Conservation (phyloP, 352 stramenopile genomes). For the Blastocystis sp. region DNA sequence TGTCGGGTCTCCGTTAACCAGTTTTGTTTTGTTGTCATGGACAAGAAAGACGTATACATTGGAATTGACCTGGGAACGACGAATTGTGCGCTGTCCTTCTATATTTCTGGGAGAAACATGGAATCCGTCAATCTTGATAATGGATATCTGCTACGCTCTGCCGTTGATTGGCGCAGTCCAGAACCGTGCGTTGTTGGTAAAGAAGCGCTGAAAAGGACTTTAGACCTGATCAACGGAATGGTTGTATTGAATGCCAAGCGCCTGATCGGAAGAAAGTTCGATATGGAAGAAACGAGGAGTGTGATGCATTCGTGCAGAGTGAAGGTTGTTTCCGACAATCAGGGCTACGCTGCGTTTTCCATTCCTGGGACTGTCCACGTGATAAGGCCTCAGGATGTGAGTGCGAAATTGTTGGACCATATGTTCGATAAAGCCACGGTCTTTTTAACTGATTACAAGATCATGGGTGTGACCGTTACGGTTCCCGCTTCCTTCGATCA, state of each 20-base stretch:
- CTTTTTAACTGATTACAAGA: not conserved
- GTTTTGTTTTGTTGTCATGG: too few relatives aligned
- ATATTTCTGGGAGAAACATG: not conserved
- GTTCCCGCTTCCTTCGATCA: constrained; percentile 6
- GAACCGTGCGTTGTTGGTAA: not conserved
- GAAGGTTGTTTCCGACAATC: constrained; percentile 10
- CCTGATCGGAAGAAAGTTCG: constrained; percentile 26
- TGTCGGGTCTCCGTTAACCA: too few relatives aligned
- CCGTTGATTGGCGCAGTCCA: not conserved
- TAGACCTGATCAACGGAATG: not conserved
- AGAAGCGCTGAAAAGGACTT: not conserved
- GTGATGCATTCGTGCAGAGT: not conserved
- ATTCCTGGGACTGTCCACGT: not conserved
- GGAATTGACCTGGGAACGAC: constrained; percentile 57
- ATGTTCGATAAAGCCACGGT: not conserved
- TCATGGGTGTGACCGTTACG: not conserved
- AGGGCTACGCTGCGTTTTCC: not conserved
- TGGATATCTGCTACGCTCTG: not conserved
- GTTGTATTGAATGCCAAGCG: constrained; percentile 37
- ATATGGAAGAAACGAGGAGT: not conserved
- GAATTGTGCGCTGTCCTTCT: not conserved
- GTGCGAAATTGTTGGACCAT: not conserved
- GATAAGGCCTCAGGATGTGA: not conserved
- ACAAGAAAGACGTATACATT: not conserved
- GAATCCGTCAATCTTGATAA: not conserved